Percentiles rank a stretch among this genome's conserved stretches.
Conservation (phyloP, 208 protist genomes). For the Acanthamoeba triangularis region DNA sequence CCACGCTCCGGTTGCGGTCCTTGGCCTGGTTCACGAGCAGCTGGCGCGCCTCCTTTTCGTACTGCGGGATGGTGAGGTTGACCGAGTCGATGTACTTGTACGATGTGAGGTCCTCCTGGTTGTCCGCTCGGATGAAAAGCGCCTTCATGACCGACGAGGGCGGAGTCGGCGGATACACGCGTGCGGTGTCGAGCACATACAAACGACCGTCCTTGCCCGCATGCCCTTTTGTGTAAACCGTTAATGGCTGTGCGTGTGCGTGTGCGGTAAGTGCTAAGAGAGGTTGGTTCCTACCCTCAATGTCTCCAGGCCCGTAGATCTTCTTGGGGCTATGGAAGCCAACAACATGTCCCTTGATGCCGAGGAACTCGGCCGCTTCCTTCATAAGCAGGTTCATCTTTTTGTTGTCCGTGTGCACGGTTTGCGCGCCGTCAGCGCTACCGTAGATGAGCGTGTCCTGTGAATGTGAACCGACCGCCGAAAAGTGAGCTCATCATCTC, state of each 20-base stretch:
- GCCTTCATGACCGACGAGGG: constrained; percentile 51
- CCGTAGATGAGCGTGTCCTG: constrained; percentile 72
- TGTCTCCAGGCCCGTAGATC: constrained; percentile 59
- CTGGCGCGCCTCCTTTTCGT: constrained; percentile 62
- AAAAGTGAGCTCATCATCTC: neutral
- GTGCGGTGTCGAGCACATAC: constrained; percentile 68
- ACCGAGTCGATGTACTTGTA: constrained; percentile 7
- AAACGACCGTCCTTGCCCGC: constrained; percentile 26
- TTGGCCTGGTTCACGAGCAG: constrained; percentile 34
- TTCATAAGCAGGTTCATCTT: constrained; percentile 70
- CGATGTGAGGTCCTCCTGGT: neutral
- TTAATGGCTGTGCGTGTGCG: no score
- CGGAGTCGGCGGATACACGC: constrained; percentile 48
- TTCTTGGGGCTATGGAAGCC: constrained; percentile 44
- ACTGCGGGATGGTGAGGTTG: constrained; percentile 43
- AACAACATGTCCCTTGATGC: constrained; percentile 69
- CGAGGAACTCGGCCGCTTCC: constrained; percentile 56
- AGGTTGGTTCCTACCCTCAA: constrained; percentile 17
- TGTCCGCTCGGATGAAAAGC: neutral
- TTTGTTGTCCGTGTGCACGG: constrained; percentile 21
- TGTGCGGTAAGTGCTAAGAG: neutral
- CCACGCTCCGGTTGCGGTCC: neutral
- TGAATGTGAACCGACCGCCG: neutral
- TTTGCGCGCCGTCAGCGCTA: constrained; percentile 46
- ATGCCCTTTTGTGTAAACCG: neutral